phyloP scores from a whole-genome alignment of 257 asterid species.

The Salvia rosmarinus region DNA sequence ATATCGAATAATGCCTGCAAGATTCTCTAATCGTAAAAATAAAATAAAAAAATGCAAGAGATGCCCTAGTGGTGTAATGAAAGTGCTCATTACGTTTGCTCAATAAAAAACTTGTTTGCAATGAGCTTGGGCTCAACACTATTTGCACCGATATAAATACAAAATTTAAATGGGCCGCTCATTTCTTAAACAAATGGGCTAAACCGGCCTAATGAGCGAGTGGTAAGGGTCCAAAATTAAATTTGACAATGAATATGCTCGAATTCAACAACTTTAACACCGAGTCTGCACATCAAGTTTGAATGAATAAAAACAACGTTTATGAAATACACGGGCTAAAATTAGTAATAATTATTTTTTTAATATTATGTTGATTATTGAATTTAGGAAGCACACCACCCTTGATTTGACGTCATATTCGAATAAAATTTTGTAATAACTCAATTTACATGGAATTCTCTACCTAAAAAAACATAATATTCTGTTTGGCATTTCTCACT shows the following conservation, averaged over 20 bases:
- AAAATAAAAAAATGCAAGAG: too few species aligned
- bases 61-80: too few species aligned
- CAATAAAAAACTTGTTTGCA: too few species aligned
- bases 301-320: not conserved
- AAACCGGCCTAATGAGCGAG: not conserved
- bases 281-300: too few species aligned
- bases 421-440: not conserved
- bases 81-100: too few species aligned
- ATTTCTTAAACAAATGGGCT: not conserved
- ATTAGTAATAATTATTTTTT: not conserved
- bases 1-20: too few species aligned
- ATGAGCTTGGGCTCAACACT: too few species aligned
- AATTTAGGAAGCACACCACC: not conserved
- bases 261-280: not conserved
- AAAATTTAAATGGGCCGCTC: not conserved
- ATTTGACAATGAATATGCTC: too few species aligned
- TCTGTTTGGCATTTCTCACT: not conserved
- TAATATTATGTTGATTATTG: not conserved
- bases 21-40: too few species aligned
- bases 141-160: too few species aligned
- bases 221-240: not conserved
- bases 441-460: not conserved
- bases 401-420: not conserved
- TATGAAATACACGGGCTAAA: not conserved
- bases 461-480: not conserved